Evolutionary conservation across 176 grass and related monocot species (phyloP), one percentile per base, ranked within the genome.

Genomic region (Oryza officinalis): DNA sequence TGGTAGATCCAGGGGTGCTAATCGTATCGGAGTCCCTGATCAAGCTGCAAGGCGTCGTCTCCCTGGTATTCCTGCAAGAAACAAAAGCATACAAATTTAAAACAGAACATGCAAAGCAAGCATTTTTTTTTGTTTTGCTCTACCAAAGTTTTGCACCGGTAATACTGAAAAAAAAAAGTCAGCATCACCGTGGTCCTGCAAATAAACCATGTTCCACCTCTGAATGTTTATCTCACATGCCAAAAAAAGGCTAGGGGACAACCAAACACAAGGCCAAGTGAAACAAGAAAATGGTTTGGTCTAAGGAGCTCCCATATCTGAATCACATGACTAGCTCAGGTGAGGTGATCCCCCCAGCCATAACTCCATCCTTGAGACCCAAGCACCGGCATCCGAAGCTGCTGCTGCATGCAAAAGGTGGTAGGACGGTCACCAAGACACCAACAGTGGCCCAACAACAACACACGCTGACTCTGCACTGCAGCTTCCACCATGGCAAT

Each of bases 1-100:
- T 88, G 47, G 85, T 88, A 49, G 88, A 88, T 68, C 88, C 50
- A 23, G 75, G 82, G 33, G 91, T 83, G 22, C 45, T 38, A 44
- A 88, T 83, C 11, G 23, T 77, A 28, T 86, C 64, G 0, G 65
- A 52, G 67, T 71, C 37, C 81, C n/a, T 83, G 71, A 90, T 86
- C 74, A 83, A 83, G 80, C 80, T 88, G 83, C 88, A 86, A 71
- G 91, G 88, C n/a, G 86, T 90, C 5, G 46, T 88, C 83, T 94
- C 92, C 59, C 83, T 86, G 35, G 60, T 28, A 76, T 12, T 69
- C 68, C 92, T 94, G 86, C 25, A 31, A 77, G 13, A 33, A 67
- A 78, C 59, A 60, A 35, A 35, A 61, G 25, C 18, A 82, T 66
- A 67, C 17, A 44, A 9, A 80, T 54, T 66, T 43, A 15, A 28